These are phyloP conservation scores for Turnera subulata DNA, from an alignment of 345 rosid genomes.

Conservation along the genomic window DNA sequence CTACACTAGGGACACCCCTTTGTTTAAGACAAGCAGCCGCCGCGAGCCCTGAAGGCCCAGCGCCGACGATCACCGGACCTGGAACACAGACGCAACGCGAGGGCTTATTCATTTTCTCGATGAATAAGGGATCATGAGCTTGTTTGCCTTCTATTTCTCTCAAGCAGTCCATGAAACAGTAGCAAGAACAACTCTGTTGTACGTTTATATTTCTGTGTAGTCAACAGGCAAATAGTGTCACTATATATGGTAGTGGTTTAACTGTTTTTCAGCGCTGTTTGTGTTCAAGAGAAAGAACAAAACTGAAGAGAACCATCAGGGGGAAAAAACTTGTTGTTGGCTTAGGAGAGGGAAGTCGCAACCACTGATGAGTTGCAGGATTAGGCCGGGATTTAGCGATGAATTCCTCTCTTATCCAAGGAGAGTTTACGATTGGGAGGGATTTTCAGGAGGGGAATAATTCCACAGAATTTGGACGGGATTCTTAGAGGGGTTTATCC, in stretches of 20 bases:
- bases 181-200: too few relatives aligned
- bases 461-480: slow-evolving; percentile 26
- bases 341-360: slow-evolving; percentile 19
- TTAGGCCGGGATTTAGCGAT: slow-evolving; percentile 23
- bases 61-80: background rate
- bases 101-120: slow-evolving; percentile 22
- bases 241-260: too few relatives aligned
- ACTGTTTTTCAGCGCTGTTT: too few relatives aligned
- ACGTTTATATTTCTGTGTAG: too few relatives aligned
- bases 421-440: slow-evolving; percentile 13
- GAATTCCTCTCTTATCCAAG: slow-evolving; percentile 15
- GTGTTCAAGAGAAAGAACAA: slow-evolving; percentile 5
- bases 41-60: background rate
- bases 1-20: background rate
- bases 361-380: slow-evolving; percentile 17
- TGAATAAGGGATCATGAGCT: slow-evolving; percentile 60
- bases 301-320: slow-evolving; percentile 13
- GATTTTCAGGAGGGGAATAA: slow-evolving; percentile 21
- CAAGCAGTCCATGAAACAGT: slow-evolving; percentile 41
- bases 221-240: too few relatives aligned
- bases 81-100: slow-evolving; percentile 11
- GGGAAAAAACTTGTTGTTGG: slow-evolving; percentile 4
- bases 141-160: slow-evolving; percentile 82
- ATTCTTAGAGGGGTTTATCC: slow-evolving; percentile 53
- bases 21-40: background rate